Evolutionary conservation across 208 protist genomes (phyloP), one percentile per base, ranked within the genome.

Genomic region (Crithidia sp.): DNA sequence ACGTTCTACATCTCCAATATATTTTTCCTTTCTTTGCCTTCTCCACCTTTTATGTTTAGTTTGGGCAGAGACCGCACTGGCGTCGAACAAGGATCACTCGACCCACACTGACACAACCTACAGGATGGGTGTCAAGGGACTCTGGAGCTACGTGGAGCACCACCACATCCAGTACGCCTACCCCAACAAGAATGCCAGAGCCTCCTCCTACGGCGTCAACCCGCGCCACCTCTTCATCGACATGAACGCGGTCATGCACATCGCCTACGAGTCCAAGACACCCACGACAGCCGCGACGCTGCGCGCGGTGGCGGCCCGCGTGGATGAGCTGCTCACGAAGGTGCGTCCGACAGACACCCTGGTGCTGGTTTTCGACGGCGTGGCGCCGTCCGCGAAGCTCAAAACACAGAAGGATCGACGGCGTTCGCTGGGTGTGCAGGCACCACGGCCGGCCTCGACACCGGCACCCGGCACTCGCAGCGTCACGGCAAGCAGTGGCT

Each of bases 171-270:
- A 60, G 14, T 79, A 79, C 39, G 74, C 61, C 54, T 74, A 69
- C 54, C 74, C 74, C 37, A 79, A 57, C 55, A 73, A 70, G 14
- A 74, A 45, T 52, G 61, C 67, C 39, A 57, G 74, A 13, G 52
- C 74, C 36, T 37, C 50, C 17, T 62, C 69, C 47, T 77, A 84
- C 57, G 79, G 77, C 17, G 63, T 89, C 50, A 54, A 64, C 17
- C 79, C 88, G 3, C 54, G 87, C 43, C 87, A 97, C 71, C 75
- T 97, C 36, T 63, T 94, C 13, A 39, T 97, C 12, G 92, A 97
- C 71, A 97, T 97, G 92, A 97, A 97, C 66, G 64, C 77, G 9
- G 49, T 97, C 17, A 36, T 97, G 41, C 92, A 97, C 77, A 58
- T 58, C 16, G 60, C 76, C 36, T 91, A 91, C 73, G 16, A 43